Base-by-base conservation (phyloP, 2,329 filamentous ascomycete species). In the Thelonectria rubi region DNA sequence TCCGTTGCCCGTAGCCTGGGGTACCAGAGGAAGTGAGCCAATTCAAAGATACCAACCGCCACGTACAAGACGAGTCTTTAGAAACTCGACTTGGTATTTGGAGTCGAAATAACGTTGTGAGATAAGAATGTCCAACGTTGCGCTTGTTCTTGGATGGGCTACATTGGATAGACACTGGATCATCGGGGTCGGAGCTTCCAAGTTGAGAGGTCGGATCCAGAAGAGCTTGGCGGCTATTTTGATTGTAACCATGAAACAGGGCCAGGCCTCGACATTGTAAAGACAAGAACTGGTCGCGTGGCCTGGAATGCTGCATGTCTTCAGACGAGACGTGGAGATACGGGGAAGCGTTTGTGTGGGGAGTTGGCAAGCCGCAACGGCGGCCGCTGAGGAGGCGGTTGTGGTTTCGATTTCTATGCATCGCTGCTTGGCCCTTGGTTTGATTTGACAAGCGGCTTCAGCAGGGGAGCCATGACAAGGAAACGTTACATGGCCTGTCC, bases 401-500 rank as follows among this genome's bases (percentile, higher is more conserved):
- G 8, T 42, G 39, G 15, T 42, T n/a, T 42, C 17, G 18, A n/a
- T 37, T 20, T 50, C n/a, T 8, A 8, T 20, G 15, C 24, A 30
- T 45, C 14, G 14, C 5, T 30, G 26, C 26, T 30, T 30, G 26
- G 26, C 26, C 26, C 26, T 30, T 30, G 26, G 10, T 30, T 30
- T 30, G 26, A 24, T 24, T 24, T 7, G 21, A 30, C 26, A 18
- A 32, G n/a, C n/a, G n/a, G n/a, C n/a, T n/a, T n/a, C n/a, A 46
- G 51, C 12, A 26, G 51, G 26, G 40, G 18, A 45, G 40, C 17
- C 11, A 46, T 15, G 40, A 18, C 47, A 52, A 58, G 37, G 55
- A 58, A 58, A 58, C 55, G 55, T 58, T 58, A 58, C 55, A 58
- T 58, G 40, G 9, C 9, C 40, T 15, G 39, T 37, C 24, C 21